Conservation (phyloP, 192 early-diverging fungal genomes). For the Coemansia sp. region DNA sequence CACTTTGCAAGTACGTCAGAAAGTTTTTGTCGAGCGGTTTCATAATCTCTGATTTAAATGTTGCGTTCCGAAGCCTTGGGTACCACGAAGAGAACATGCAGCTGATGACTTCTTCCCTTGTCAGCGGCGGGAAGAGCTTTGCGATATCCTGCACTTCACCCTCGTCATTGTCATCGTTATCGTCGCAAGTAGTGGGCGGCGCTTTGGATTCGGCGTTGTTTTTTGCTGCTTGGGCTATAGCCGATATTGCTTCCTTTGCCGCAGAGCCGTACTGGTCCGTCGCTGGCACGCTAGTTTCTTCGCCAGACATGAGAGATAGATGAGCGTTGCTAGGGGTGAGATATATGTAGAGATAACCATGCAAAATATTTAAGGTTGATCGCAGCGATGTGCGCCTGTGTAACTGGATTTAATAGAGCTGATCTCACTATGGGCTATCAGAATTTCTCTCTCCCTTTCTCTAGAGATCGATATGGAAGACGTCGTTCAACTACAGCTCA, state of each 20-base stretch:
- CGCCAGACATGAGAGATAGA: neutral
- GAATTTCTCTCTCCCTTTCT: too few relatives aligned
- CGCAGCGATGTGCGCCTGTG: too few relatives aligned
- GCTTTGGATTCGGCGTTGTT: neutral
- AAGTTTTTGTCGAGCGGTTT: slow-evolving; percentile 72
- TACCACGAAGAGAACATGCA: slow-evolving; percentile 86
- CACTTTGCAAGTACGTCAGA: slow-evolving; percentile 79
- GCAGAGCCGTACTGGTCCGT: neutral
- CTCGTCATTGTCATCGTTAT: neutral
- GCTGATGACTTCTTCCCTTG: slow-evolving; percentile 62
- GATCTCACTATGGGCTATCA: too few relatives aligned
- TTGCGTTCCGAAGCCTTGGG: slow-evolving; percentile 58
- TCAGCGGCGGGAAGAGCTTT: slow-evolving; percentile 57
- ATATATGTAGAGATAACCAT: too few relatives aligned
- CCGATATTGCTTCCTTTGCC: slow-evolving; percentile 4
- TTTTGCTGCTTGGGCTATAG: neutral
- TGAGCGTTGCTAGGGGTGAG: neutral
- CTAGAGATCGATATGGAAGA: too few relatives aligned
- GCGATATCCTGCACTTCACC: slow-evolving; percentile 9
- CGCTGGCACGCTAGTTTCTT: neutral
- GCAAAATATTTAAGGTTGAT: too few relatives aligned
- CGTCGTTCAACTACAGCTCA: too few relatives aligned
- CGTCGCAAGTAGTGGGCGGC: neutral
- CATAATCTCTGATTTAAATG: slow-evolving; percentile 75
- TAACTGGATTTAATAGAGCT: too few relatives aligned